Conservation (phyloP, 2,329 filamentous ascomycete species). For the Aureobasidium sp. region DNA sequence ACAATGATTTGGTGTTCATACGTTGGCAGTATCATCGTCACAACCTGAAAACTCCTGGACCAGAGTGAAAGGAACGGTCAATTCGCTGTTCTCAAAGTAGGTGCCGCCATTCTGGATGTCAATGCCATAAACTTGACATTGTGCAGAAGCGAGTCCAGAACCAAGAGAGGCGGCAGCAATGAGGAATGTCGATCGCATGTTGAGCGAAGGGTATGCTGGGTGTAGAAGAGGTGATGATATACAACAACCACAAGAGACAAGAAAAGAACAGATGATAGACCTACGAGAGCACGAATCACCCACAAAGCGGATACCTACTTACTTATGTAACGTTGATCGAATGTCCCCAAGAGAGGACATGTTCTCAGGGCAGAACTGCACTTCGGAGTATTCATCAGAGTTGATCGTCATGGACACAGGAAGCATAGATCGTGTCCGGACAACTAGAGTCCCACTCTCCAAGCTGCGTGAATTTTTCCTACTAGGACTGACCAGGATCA, state of each 20-base stretch:
- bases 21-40: conserved; percentile 29
- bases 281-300: neutral
- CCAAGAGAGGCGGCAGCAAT: neutral
- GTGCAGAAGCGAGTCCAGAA: neutral
- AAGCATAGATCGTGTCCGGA: neutral
- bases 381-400: neutral
- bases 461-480: neutral
- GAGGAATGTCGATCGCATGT: neutral
- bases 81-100: conserved; percentile 39
- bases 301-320: neutral
- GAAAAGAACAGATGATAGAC: neutral
- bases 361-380: neutral
- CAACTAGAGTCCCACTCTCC: neutral
- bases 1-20: neutral
- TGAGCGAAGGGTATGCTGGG: neutral
- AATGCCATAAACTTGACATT: conserved; percentile 22
- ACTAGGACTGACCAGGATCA: neutral
- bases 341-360: neutral
- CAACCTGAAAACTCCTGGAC: conserved; percentile 37
- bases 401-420: neutral
- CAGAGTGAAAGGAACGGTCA: conserved; percentile 33
- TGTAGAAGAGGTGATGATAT: neutral
- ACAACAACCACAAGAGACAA: neutral
- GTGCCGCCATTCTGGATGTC: conserved; percentile 35
- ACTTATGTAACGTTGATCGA: neutral